phyloP scores from a whole-genome alignment of 257 asterid genomes.

The Forsythia suspensa region DNA sequence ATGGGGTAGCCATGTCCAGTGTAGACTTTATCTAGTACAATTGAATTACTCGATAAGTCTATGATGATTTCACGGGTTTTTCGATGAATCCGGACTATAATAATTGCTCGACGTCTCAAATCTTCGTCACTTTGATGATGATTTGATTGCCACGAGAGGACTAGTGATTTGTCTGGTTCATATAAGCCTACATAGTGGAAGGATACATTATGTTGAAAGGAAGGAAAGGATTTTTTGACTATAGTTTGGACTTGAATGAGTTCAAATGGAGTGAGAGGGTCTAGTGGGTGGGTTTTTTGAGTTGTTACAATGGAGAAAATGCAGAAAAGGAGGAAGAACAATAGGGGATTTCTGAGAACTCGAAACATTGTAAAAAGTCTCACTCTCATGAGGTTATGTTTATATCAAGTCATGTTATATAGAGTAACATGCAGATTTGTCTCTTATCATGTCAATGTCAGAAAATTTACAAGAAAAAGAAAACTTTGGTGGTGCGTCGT shows the following conservation, averaged over 20 bases:
- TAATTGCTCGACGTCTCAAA: conserved; percentile 36
- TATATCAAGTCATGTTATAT: too few relatives aligned
- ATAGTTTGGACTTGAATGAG: conserved; percentile 30
- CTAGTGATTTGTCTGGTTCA: conserved; percentile 26
- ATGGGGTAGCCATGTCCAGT: conserved; percentile 49
- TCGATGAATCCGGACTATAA: conserved; percentile 25
- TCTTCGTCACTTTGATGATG: not conserved
- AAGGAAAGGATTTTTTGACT: conserved; percentile 3
- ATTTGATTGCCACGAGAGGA: conserved; percentile 28
- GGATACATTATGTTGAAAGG: conserved; percentile 8
- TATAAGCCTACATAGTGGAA: conserved; percentile 38
- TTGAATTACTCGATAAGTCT: conserved; percentile 27
- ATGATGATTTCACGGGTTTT: conserved; percentile 37
- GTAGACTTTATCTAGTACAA: conserved; percentile 30
- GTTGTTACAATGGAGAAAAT: not conserved
- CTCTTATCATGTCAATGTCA: too few relatives aligned
- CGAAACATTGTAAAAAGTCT: not conserved
- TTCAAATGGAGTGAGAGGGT: conserved; percentile 31
- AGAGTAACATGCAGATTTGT: not conserved
- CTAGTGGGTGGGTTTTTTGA: conserved; percentile 25
- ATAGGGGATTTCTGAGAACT: not conserved
- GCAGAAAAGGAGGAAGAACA: not conserved
- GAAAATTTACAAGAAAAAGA: too few relatives aligned
- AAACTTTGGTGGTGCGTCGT: too few relatives aligned
- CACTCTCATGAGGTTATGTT: too few relatives aligned